These are phyloP conservation scores for Tripidium arundinaceum DNA, from an alignment of 202 grass and related monocot genomes.

Conservation along the genomic window DNA sequence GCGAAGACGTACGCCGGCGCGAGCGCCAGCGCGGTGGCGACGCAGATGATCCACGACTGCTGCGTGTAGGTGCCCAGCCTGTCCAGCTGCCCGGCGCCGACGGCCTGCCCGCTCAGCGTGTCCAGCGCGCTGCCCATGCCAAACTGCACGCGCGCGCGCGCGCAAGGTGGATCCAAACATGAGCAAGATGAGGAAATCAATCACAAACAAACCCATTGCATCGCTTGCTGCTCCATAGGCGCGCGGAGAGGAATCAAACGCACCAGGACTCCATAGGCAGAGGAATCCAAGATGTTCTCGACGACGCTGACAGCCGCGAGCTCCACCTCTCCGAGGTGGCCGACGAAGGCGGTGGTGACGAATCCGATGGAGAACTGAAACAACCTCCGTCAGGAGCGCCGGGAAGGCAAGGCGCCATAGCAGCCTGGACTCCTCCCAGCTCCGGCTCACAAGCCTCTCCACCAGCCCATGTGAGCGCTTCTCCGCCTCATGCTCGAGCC, in stretches of 20 bases:
- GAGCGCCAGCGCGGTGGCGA: constrained; percentile 26
- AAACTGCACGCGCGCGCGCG: constrained; percentile 6
- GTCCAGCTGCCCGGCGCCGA: constrained; percentile 48
- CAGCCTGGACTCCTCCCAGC: constrained; percentile 50
- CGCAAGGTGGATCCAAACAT: background rate
- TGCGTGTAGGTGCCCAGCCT: constrained; percentile 50
- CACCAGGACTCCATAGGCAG: constrained; percentile 61
- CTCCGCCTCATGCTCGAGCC: background rate
- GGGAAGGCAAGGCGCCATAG: constrained; percentile 62
- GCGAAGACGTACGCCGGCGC: constrained; percentile 44
- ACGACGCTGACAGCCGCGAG: constrained; percentile 54
- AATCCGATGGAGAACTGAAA: constrained; percentile 74
- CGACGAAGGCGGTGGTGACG: constrained; percentile 51
- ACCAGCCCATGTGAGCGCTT: background rate
- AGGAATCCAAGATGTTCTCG: constrained; percentile 61
- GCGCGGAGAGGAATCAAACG: background rate
- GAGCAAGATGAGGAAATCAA: background rate
- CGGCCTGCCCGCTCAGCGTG: constrained; percentile 65
- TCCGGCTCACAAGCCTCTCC: constrained; percentile 15
- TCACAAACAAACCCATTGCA: background rate
- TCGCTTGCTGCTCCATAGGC: background rate
- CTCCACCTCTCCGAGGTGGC: constrained; percentile 54
- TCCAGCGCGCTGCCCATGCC: constrained; percentile 73
- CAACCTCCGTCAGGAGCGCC: constrained; percentile 51
- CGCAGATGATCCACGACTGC: constrained; percentile 65